phyloP scores from a whole-genome alignment of 2,329 filamentous ascomycete genomes.

The Talaromyces sp. region DNA sequence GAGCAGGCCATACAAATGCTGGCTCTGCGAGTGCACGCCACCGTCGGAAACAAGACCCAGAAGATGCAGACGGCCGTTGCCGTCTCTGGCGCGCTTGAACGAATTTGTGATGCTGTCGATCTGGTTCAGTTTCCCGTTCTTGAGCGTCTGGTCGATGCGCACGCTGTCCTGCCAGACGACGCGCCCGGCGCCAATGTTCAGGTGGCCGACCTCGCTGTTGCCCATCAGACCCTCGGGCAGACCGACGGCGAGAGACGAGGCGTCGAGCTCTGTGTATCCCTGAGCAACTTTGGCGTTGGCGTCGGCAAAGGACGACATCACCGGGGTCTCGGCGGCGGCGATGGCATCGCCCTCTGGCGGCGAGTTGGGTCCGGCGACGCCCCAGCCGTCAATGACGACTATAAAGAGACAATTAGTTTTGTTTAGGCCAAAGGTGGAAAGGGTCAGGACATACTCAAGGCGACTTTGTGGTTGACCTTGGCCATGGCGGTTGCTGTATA shows the following conservation, averaged over 20 bases:
- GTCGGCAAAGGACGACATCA: slow-evolving; percentile 81
- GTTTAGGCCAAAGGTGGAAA: slow-evolving; percentile 10
- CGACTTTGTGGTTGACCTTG: slow-evolving; percentile 65
- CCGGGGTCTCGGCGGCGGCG: slow-evolving; percentile 83
- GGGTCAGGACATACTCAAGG: slow-evolving; percentile 54
- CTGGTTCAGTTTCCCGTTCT: slow-evolving; percentile 73
- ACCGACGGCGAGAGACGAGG: slow-evolving; percentile 91
- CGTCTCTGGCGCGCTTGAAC: slow-evolving; percentile 74
- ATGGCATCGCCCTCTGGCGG: slow-evolving; percentile 92
- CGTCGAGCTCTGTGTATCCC: slow-evolving; percentile 89
- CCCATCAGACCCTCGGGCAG: slow-evolving; percentile 97
- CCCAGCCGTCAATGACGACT: slow-evolving; percentile 99
- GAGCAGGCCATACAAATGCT: slow-evolving; percentile 82
- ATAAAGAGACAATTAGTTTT: slow-evolving; percentile 21
- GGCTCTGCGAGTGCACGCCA: slow-evolving; percentile 95
- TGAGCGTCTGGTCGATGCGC: slow-evolving; percentile 88
- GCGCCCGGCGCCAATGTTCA: slow-evolving; percentile 96
- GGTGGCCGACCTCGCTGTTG: slow-evolving; percentile 95
- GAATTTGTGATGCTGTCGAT: slow-evolving; percentile 73
- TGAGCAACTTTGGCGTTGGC: slow-evolving; percentile 66
- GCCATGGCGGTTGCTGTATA: slow-evolving; percentile 49
- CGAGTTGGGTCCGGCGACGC: slow-evolving; percentile 73
- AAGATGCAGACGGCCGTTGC: slow-evolving; percentile 88
- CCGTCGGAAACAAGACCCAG: slow-evolving; percentile 91
- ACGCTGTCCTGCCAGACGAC: slow-evolving; percentile 99